phyloP scores from a whole-genome alignment of 2,329 filamentous ascomycete genomes.

The Alternaria burnsii region DNA sequence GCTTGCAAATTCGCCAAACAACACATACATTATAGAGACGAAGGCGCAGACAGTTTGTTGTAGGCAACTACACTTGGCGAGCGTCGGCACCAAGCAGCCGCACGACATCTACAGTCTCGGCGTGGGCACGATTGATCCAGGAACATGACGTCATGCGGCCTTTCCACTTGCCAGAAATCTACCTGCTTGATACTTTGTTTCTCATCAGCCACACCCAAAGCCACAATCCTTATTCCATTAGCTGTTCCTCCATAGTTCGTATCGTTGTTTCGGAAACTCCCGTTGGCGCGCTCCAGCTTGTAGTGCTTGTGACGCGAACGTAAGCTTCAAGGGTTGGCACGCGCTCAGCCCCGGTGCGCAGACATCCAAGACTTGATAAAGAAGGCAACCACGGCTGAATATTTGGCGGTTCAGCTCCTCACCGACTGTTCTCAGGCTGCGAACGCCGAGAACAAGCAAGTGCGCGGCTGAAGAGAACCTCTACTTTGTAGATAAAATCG shows the following conservation, averaged over 20 bases:
- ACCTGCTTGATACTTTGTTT: background rate
- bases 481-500: background rate
- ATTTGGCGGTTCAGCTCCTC: background rate
- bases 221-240: background rate
- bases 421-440: background rate
- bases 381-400: conserved; percentile 14
- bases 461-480: background rate
- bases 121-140: background rate
- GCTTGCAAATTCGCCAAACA: background rate
- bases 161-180: background rate
- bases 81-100: background rate
- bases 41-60: background rate
- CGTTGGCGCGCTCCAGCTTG: background rate
- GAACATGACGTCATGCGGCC: background rate
- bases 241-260: background rate
- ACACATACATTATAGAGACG: background rate
- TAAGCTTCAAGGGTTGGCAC: conserved; percentile 13
- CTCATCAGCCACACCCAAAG: background rate
- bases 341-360: conserved; percentile 17
- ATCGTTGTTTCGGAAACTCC: background rate
- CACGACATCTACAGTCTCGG: background rate
- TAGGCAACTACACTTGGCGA: background rate
- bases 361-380: conserved; percentile 10
- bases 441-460: conserved; percentile 2
- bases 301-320: conserved; percentile 17